These are phyloP conservation scores for Wickerhamiella pararugosa DNA, from an alignment of 1,139 yeast species.

Conservation along the genomic window DNA sequence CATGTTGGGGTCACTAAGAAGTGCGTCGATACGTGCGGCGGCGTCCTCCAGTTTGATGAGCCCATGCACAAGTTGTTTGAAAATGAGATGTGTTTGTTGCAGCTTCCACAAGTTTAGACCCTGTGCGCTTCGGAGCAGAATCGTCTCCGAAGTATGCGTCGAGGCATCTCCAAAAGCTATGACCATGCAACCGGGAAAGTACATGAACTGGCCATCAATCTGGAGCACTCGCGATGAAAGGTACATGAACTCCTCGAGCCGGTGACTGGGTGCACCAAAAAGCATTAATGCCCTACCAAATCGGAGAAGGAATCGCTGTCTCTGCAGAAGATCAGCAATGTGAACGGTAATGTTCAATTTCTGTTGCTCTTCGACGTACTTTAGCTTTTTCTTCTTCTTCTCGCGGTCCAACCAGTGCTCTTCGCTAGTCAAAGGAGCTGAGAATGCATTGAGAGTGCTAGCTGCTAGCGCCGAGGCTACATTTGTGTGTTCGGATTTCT, in stretches of 20 bases:
- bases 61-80: constrained; percentile 82
- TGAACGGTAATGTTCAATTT: constrained; percentile 70
- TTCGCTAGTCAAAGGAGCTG: background rate
- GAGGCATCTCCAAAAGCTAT: constrained; percentile 84
- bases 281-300: constrained; percentile 82
- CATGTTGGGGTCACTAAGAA: constrained; percentile 43
- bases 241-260: constrained; percentile 79
- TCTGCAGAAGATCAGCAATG: constrained; percentile 71
- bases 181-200: constrained; percentile 89
- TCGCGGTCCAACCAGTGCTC: background rate
- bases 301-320: constrained; percentile 70
- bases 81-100: constrained; percentile 65
- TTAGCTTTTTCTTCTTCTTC: background rate
- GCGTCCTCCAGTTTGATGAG: constrained; percentile 80
- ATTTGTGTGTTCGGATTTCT: background rate
- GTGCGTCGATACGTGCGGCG: constrained; percentile 46
- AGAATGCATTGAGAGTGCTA: background rate
- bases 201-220: constrained; percentile 80
- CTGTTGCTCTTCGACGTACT: constrained; percentile 21
- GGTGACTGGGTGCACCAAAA: constrained; percentile 90
- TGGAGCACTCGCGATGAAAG: constrained; percentile 83
- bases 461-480: constrained; percentile 1
- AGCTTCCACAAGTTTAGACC: constrained; percentile 72
- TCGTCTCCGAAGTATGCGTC: constrained; percentile 88
- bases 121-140: constrained; percentile 59